Evolutionary conservation across 495 filamentous ascomycete genomes (phyloP).

Genomic region (Jackrogersella minutella): DNA sequence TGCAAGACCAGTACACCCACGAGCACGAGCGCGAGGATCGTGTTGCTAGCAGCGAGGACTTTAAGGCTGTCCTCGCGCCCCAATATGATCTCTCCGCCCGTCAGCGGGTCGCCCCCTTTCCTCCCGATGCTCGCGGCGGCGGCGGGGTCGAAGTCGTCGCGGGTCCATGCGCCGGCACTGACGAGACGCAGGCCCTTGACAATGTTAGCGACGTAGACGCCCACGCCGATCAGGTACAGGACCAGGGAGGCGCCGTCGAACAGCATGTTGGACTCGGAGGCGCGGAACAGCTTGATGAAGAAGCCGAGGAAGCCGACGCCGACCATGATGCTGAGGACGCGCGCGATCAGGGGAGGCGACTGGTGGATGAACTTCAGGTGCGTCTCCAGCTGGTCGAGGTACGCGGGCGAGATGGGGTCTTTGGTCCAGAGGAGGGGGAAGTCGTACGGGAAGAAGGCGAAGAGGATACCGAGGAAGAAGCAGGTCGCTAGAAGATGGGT

Average conservation of each 20-base stretch:
- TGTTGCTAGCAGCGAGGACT: slow-evolving; percentile 94
- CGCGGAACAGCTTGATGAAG: slow-evolving; percentile 89
- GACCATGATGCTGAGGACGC: slow-evolving; percentile 92
- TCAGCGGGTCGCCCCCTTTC: slow-evolving; percentile 38
- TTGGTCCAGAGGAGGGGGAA: slow-evolving; percentile 94
- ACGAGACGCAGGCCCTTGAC: slow-evolving; percentile 89
- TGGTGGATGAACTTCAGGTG: slow-evolving; percentile 88
- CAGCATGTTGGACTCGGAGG: slow-evolving; percentile 90
- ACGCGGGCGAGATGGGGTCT: slow-evolving; percentile 64
- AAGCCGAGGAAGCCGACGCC: slow-evolving; percentile 88
- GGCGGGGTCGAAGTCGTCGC: slow-evolving; percentile 52
- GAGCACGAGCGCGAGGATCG: slow-evolving; percentile 89
- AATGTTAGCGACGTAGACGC: slow-evolving; percentile 93
- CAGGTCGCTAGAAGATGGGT: slow-evolving; percentile 68
- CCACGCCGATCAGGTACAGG: slow-evolving; percentile 89
- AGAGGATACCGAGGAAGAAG: slow-evolving; percentile 98
- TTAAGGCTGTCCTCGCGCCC: slow-evolving; percentile 85
- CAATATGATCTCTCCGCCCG: slow-evolving; percentile 57
- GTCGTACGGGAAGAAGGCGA: slow-evolving; percentile 97
- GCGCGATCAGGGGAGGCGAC: slow-evolving; percentile 87
- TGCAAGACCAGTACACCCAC: slow-evolving; percentile 92
- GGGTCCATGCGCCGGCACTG: slow-evolving; percentile 63
- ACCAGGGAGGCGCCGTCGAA: slow-evolving; percentile 94
- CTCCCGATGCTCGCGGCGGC: slow-evolving; percentile 41
- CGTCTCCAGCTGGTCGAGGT: slow-evolving; percentile 80